Percentiles rank a stretch among this genome's conserved stretches.
Conservation (phyloP, 2,329 filamentous ascomycete genomes). For the Stemphylium vesicarium region DNA sequence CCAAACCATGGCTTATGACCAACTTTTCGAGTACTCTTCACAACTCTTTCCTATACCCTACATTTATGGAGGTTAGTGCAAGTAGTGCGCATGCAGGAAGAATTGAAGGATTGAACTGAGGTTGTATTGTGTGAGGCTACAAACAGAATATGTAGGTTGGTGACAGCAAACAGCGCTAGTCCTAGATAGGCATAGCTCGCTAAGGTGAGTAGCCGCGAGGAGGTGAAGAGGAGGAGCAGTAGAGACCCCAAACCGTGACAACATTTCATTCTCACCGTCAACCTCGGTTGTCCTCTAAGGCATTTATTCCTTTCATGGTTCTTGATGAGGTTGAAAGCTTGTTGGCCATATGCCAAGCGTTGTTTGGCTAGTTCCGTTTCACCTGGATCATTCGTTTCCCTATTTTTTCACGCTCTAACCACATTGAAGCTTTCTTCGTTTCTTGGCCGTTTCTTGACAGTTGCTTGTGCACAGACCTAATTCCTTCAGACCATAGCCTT, state of each 20-base stretch:
- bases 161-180: no score
- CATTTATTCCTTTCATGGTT: not conserved
- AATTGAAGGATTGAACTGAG: no score
- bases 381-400: not conserved
- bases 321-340: not conserved
- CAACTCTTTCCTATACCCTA: constrained; percentile 1
- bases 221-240: no score
- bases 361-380: not conserved
- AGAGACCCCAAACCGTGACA: no score
- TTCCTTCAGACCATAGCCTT: not conserved
- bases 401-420: not conserved
- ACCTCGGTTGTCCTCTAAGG: not conserved
- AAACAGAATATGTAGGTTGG: no score
- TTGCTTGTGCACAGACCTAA: not conserved
- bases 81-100: no score
- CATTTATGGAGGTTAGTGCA: no score
- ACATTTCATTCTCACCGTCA: not conserved
- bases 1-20: not conserved
- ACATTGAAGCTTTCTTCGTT: not conserved
- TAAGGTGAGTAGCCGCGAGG: no score
- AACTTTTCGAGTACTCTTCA: not conserved
- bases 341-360: not conserved
- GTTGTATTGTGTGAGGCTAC: no score
- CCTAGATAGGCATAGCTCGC: no score
- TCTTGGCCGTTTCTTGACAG: not conserved